Conservation (phyloP, 2,329 filamentous ascomycete genomes). For the Aspergillus ochraceoroseus region DNA sequence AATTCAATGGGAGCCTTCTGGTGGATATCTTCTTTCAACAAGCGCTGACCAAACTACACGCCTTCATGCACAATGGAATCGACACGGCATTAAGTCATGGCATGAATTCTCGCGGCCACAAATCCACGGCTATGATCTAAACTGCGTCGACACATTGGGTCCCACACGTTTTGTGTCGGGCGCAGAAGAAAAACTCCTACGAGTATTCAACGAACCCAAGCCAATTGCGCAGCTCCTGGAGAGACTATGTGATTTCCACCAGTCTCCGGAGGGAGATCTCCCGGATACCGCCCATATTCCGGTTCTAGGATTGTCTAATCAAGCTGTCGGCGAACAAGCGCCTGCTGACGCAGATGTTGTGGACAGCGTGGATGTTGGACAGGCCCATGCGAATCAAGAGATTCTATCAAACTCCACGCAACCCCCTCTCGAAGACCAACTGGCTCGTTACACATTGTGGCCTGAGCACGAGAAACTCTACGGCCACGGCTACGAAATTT, state of each 20-base stretch:
- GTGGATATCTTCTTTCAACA: constrained; percentile 81
- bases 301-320: constrained; percentile 91
- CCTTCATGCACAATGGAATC: constrained; percentile 74
- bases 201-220: constrained; percentile 86
- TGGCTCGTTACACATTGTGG: constrained; percentile 88
- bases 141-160: constrained; percentile 78
- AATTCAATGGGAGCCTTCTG: constrained; percentile 75
- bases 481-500: constrained; percentile 96
- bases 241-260: constrained; percentile 59
- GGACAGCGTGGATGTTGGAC: constrained; percentile 33
- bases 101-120: constrained; percentile 94
- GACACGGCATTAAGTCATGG: constrained; percentile 59
- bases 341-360: constrained; percentile 37
- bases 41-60: constrained; percentile 89
- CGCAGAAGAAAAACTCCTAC: constrained; percentile 95
- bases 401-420: constrained; percentile 56
- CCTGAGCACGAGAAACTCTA: constrained; percentile 95
- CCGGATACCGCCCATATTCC: constrained; percentile 92
- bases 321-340: constrained; percentile 61
- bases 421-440: constrained; percentile 82
- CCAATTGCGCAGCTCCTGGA: constrained; percentile 71
- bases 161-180: constrained; percentile 80
- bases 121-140: constrained; percentile 96
- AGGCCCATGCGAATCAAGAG: constrained; percentile 21
- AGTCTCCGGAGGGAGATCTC: constrained; percentile 45